Percentiles rank a stretch among this genome's conserved stretches.
These are phyloP conservation scores for Leptographium galeiforme DNA, from an alignment of 2,329 filamentous ascomycete species.

Conservation along the genomic window DNA sequence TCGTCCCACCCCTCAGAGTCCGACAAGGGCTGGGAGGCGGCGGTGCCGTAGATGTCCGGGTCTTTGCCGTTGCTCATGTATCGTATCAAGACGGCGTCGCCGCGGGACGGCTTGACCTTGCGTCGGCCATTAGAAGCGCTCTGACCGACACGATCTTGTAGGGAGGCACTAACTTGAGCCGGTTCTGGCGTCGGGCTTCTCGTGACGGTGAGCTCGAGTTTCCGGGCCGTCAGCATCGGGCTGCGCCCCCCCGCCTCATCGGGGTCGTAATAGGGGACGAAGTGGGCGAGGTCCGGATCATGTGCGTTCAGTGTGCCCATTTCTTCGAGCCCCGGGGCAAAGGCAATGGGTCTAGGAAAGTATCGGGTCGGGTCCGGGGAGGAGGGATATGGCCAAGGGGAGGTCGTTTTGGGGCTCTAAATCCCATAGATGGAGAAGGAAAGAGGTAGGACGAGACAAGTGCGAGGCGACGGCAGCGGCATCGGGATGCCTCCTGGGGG, in stretches of 20 bases:
- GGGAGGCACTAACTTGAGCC: slow-evolving; percentile 25
- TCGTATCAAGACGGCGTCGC: slow-evolving; percentile 54
- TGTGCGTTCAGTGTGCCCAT: neutral
- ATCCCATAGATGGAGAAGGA: neutral
- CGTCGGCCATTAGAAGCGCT: slow-evolving; percentile 38
- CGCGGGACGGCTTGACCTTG: slow-evolving; percentile 43
- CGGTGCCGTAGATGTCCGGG: slow-evolving; percentile 49
- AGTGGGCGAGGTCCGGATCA: neutral
- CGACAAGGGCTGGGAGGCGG: slow-evolving; percentile 37
- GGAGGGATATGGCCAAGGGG: neutral
- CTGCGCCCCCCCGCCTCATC: slow-evolving; percentile 30
- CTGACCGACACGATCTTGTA: slow-evolving; percentile 20
- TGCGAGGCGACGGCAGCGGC: neutral
- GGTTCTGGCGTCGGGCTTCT: slow-evolving; percentile 35
- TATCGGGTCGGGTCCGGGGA: no score
- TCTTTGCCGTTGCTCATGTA: slow-evolving; percentile 49
- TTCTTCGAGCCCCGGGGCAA: neutral
- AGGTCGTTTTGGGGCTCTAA: neutral
- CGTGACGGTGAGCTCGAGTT: slow-evolving; percentile 33
- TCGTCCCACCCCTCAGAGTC: neutral
- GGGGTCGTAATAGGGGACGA: slow-evolving; percentile 24
- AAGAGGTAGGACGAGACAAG: neutral
- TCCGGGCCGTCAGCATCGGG: slow-evolving; percentile 21
- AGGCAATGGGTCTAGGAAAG: neutral
- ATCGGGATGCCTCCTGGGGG: neutral